Evolutionary conservation across 306 rosid species (phyloP), one percentile per base, ranked within the genome.

Genomic region (Cucumis cinereus): DNA sequence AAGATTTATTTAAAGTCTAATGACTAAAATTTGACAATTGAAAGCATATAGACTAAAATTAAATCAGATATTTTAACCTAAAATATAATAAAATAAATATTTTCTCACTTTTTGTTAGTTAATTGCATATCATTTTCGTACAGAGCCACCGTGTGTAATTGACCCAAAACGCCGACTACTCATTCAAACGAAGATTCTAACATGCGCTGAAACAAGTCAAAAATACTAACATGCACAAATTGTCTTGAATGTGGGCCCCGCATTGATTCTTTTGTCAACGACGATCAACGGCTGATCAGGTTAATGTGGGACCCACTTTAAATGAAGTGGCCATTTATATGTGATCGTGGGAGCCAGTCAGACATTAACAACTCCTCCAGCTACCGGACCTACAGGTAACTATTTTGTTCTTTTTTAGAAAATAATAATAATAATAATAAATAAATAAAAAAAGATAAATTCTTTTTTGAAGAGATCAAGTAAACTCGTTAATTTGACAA

Each of bases 291-390:
- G 45, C 1, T 36, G 24, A 28, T 55, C 73, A 69, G 6, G 52
- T n/a, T 78, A 74, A 30, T 43, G 19, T 35, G 55, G 59, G 74
- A 38, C 52, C 70, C 57, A 69, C 62, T 26, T 78, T 69, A 20
- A 16, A n/a, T 38, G 67, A 74, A 54, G 56, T 38, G n/a, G 41
- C 41, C 9, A 38, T 38, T 38, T 7, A 38, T 38, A 1, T 2
- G 45, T 41, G 28, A 38, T 78, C 82, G 81, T 82, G 86, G 69
- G 47, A 54, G 74, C 83, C 69, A 49, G 78, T 74, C 61, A 53
- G 22, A 43, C 12, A 6, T 10, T 64, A 64, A 68, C 74, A 3
- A 20, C 74, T 68, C 74, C 74, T 23, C 56, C 74, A 68, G 56
- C 56, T 68, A 68, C 74, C 54, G 74, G 74, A 68, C 36, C 74